Evolutionary conservation across 2,329 filamentous ascomycete species (phyloP).

Genomic region (Ophiostoma sp.): DNA sequence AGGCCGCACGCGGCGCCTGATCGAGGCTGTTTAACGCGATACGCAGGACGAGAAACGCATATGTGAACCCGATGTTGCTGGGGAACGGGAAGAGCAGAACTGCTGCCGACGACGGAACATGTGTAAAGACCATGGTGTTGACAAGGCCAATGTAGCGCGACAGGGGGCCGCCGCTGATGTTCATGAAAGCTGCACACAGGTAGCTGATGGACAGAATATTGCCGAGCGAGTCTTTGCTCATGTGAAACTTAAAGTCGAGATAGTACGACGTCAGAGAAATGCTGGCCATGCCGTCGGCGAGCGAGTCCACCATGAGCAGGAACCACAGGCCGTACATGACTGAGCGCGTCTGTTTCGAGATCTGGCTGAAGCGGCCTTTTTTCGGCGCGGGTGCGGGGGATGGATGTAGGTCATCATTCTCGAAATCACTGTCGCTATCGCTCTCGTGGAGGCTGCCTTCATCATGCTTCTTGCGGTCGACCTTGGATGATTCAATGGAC

Average conservation of each 20-base stretch:
- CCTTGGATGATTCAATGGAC: neutral
- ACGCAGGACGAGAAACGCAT: constrained; percentile 53
- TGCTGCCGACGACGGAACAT: constrained; percentile 57
- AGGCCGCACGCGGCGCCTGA: constrained; percentile 59
- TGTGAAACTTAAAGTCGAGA: constrained; percentile 51
- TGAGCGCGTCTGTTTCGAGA: constrained; percentile 52
- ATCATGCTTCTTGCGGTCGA: neutral
- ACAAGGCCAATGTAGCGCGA: constrained; percentile 55
- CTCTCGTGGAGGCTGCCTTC: neutral
- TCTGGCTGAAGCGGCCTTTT: constrained; percentile 45
- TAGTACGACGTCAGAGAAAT: constrained; percentile 56
- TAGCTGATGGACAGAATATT: constrained; percentile 52
- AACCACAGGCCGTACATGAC: constrained; percentile 63
- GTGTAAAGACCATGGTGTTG: constrained; percentile 61
- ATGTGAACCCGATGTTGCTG: constrained; percentile 45
- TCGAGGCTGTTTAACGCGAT: constrained; percentile 64
- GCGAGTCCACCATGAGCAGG: constrained; percentile 57
- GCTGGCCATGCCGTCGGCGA: constrained; percentile 61
- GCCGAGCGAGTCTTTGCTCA: constrained; percentile 53
- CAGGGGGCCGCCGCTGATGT: constrained; percentile 54
- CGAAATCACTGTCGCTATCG: constrained; percentile 5
- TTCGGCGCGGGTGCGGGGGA: constrained; percentile 30
- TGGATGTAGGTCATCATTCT: constrained; percentile 17
- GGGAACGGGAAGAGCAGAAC: constrained; percentile 57
- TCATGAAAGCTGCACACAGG: constrained; percentile 49